Evolutionary conservation across 768 basidiomycete genomes (phyloP), one percentile per base, ranked within the genome.

Genomic region (Candolleomyces efflorescens): DNA sequence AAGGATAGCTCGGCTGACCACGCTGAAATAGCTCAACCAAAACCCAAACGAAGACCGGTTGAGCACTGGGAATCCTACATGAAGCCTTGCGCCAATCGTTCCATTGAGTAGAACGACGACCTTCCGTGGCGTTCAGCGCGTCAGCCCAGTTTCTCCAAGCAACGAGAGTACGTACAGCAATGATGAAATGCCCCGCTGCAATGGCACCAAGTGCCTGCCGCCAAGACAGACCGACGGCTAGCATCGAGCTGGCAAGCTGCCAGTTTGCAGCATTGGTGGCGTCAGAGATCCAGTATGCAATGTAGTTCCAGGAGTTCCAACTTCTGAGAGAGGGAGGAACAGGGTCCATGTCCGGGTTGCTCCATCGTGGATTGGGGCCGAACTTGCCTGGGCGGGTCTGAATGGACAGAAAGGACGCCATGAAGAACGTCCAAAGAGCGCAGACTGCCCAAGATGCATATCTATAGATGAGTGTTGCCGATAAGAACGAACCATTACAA

Each of bases 11-110:
- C 91, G 82, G 62, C 88, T 90, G 58, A 93, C 68, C 45, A 94
- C 88, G 58, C 83, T 85, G 69, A 93, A 93, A 71, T 92, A 94
- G 66, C 90, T 89, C 64, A 94, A 82, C 84, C 89, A 94, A 73
- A 92, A 94, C 1, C 93, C 92, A 63, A 94, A 90, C 0, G 89
- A 92, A 1, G 92, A 91, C 15, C 92, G 79, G 63, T 87, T 90
- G n/a, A 92, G 75, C 51, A 94, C 74, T 0, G 81, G 79, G 67
- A 92, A 92, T 0, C 88, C 82, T 22, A 93, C 74, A 62, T 90
- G 90, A 46, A 91, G 78, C 18, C 87, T 82, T 24, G 91, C 87
- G 23, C 92, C 90, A 24, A 84, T 79, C 5, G 87, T 85, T 50
- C 92, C 92, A 65, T 92, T 94, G 49, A 89, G 73, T 1, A 91